Evolutionary conservation across 805 yeast genomes (phyloP), one percentile per base, ranked within the genome.

Genomic region (Metschnikowia vanudenii): DNA sequence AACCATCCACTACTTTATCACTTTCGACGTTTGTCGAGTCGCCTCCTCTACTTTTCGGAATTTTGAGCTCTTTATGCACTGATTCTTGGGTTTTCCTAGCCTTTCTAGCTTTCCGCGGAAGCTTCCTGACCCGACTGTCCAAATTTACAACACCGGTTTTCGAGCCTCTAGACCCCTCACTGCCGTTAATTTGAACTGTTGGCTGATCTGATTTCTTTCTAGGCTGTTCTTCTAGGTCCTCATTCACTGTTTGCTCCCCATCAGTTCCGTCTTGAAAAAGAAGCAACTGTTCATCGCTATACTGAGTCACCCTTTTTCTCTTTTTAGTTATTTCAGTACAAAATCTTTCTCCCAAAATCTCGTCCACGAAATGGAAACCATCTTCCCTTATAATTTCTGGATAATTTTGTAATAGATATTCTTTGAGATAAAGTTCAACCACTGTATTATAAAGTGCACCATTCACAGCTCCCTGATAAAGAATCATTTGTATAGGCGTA

Each of bases 401-500:
- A 46, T 62, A 58, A 52, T 82, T 78, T 35, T 69, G 63, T 3
- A 67, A 59, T 35, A 81, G 63, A 57, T 78, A 79, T 41, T 84
- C 85, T 43, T 72, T 70, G 43, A 83, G 65, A 34, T 76, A 68
- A 41, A 74, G 71, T 40, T 71, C 74, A 17, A 76, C 57, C 10
- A 84, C 64, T 1, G 77, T 67, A 0, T 65, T 59, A 44, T 70
- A 75, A 33, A 85, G 63, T 1, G 68, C 61, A 9, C 72, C 70
- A 24, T 71, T 54, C 35, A 85, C 62, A 0, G 82, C 80, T 35
- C 64, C 71, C 39, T 73, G 65, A 60, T 89, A 88, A 13, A 90
- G 67, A n/a, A 73, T 69, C 26, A 74, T 75, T 65, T 92, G 99
- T 33, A 72, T 58, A 0, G 71, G 63, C 0, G 92, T 78, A 47